A percentile compares a stretch with the other conserved stretches of the same genome.
These are phyloP conservation scores for Linnemannia zychae DNA, from an alignment of 192 early-diverging fungal genomes.

Conservation along the genomic window DNA sequence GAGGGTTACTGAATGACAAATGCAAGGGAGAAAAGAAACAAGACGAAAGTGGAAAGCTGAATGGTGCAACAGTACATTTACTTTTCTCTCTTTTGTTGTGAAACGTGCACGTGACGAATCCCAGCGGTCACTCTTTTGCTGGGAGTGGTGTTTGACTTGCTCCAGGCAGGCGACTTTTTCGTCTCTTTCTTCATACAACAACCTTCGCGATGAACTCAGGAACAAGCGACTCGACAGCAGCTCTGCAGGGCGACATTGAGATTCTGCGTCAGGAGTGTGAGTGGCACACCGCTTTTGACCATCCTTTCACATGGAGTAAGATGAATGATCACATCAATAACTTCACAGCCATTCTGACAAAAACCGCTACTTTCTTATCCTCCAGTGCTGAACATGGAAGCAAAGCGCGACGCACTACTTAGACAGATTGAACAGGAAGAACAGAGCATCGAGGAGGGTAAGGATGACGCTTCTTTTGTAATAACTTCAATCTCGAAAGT, in stretches of 20 bases:
- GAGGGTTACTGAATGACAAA: not conserved
- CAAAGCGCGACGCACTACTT: slow-evolving; percentile 24
- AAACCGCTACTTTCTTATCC: not conserved
- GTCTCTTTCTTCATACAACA: not conserved
- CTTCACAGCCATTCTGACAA: not conserved
- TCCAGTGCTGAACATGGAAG: slow-evolving; percentile 31
- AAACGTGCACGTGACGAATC: not conserved
- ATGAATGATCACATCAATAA: not conserved
- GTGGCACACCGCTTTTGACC: not conserved
- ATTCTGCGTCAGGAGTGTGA: slow-evolving; percentile 42
- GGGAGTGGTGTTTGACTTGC: not conserved
- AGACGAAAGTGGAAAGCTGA: not conserved
- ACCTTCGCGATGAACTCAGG: not conserved
- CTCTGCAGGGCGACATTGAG: slow-evolving; percentile 36
- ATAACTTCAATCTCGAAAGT: too few relatives aligned
- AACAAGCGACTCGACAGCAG: slow-evolving; percentile 13
- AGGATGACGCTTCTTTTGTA: not conserved
- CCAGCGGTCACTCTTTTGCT: not conserved
- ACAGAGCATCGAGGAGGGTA: slow-evolving; percentile 25
- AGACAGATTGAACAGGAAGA: slow-evolving; percentile 42
- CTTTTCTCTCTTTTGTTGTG: not conserved
- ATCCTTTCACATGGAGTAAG: not conserved
- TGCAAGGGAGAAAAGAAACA: not conserved
- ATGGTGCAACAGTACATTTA: too few relatives aligned
- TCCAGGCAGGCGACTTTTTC: not conserved